Conservation (phyloP, 129 eudicot genomes). For the Flaveria robusta region DNA sequence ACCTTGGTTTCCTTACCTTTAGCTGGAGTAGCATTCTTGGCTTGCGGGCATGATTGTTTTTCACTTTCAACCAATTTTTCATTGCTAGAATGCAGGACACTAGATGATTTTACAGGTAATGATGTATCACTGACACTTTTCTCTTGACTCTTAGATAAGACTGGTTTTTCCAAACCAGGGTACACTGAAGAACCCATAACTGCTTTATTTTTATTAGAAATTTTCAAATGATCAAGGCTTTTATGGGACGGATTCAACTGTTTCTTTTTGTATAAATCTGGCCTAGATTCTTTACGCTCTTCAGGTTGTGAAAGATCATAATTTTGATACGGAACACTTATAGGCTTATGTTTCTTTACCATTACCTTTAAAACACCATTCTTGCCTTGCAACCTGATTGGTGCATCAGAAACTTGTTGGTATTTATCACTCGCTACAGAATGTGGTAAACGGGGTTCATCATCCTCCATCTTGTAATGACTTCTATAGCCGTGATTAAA, state of each 20-base stretch:
- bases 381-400: conserved; percentile 93
- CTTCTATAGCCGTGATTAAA: conserved; percentile 32
- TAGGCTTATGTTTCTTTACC: conserved; percentile 78
- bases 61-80: conserved; percentile 48
- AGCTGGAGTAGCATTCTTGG: conserved; percentile 44
- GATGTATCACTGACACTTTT: conserved; percentile 59
- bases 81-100: conserved; percentile 35
- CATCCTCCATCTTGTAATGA: conserved; percentile 44
- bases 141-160: conserved; percentile 24
- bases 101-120: conserved; percentile 42
- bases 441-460: conserved; percentile 52
- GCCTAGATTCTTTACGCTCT: conserved; percentile 47
- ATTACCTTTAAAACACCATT: conserved; percentile 96
- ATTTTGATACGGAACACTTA: conserved; percentile 25
- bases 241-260: conserved; percentile 27
- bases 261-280: conserved; percentile 51
- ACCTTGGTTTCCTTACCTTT: conserved; percentile 65
- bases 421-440: conserved; percentile 44
- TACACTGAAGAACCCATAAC: conserved; percentile 35
- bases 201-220: conserved; percentile 37
- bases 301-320: conserved; percentile 36
- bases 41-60: conserved; percentile 37
- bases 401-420: conserved; percentile 49
- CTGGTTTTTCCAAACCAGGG: conserved; percentile 42
- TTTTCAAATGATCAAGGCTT: conserved; percentile 30